phyloP scores from a whole-genome alignment of 2,329 filamentous ascomycete genomes.

The Fonsecaea pedrosoi region DNA sequence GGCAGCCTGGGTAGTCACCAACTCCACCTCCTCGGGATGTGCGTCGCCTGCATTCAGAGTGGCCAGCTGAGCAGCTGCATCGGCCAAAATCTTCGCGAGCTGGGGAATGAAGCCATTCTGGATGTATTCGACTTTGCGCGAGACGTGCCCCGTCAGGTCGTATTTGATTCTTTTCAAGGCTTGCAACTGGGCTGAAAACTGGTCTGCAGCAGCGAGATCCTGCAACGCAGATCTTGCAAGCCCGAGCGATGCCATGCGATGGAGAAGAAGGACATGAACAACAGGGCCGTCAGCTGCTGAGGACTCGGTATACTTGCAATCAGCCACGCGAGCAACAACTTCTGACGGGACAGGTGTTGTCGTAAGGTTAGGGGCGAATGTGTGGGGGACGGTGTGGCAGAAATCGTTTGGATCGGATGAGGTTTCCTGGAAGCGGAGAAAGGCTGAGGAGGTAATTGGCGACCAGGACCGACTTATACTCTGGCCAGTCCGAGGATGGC shows the following conservation, averaged over 20 bases:
- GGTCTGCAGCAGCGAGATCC: constrained; percentile 24
- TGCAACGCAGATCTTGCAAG: constrained; percentile 23
- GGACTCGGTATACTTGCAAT: background rate
- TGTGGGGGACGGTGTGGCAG: background rate
- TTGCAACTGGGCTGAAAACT: constrained; percentile 45
- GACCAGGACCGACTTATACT: too few relatives aligned
- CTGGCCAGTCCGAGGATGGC: too few relatives aligned
- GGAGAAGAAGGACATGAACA: constrained; percentile 1
- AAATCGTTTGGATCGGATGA: constrained; percentile 2
- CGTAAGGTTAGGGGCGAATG: background rate
- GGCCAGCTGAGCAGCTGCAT: constrained; percentile 50
- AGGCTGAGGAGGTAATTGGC: background rate
- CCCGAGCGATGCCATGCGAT: constrained; percentile 28
- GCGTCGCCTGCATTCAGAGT: constrained; percentile 31
- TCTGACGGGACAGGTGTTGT: background rate
- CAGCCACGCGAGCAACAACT: background rate
- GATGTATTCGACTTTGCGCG: constrained; percentile 83
- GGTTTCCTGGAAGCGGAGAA: background rate
- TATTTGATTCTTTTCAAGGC: constrained; percentile 80
- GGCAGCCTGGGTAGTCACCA: constrained; percentile 76
- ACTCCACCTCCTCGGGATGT: constrained; percentile 64
- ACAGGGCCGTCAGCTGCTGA: background rate
- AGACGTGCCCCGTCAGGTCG: constrained; percentile 83
- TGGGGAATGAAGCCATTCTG: constrained; percentile 67
- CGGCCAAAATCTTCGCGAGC: constrained; percentile 54